A percentile compares a stretch with the other conserved stretches of the same genome.
Evolutionary conservation across 2,329 filamentous ascomycete species (phyloP).

Genomic region (Nemania bipapillata): DNA sequence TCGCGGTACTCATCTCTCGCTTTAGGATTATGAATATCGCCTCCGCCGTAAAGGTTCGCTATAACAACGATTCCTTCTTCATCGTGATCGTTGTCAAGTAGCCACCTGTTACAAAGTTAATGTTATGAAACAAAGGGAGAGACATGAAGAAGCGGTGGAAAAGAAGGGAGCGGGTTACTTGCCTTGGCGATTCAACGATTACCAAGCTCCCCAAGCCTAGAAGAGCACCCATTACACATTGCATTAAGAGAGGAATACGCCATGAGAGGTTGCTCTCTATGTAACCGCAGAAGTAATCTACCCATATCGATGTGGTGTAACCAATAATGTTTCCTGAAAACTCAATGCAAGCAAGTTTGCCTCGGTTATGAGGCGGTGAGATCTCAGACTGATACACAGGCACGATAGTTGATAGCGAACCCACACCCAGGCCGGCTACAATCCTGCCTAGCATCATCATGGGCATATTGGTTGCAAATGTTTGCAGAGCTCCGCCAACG

Average conservation of each 20-base stretch:
- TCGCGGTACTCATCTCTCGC: slow-evolving; percentile 96
- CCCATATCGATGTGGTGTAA: slow-evolving; percentile 97
- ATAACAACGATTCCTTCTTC: slow-evolving; percentile 99
- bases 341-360: slow-evolving; percentile 95
- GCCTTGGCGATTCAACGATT: slow-evolving; percentile 97
- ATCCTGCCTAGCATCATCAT: slow-evolving; percentile 91
- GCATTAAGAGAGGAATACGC: slow-evolving; percentile 89
- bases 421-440: slow-evolving; percentile 85
- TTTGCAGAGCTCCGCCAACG: slow-evolving; percentile 84
- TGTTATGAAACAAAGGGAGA: slow-evolving; percentile 21
- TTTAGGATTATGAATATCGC: slow-evolving; percentile 92
- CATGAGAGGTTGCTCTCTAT: slow-evolving; percentile 88
- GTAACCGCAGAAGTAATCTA: slow-evolving; percentile 95
- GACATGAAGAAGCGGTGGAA: neutral
- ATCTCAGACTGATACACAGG: slow-evolving; percentile 96
- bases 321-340: slow-evolving; percentile 97
- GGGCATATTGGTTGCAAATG: slow-evolving; percentile 80
- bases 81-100: slow-evolving; percentile 96
- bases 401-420: slow-evolving; percentile 89
- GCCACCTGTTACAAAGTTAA: slow-evolving; percentile 73
- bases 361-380: slow-evolving; percentile 93
- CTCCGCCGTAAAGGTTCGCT: slow-evolving; percentile 94
- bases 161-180: slow-evolving; percentile 42
- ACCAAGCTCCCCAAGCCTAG: slow-evolving; percentile 86
- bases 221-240: slow-evolving; percentile 91